Evolutionary conservation across 1,139 yeast genomes (phyloP).

Genomic region (Pneumocystis murina): DNA sequence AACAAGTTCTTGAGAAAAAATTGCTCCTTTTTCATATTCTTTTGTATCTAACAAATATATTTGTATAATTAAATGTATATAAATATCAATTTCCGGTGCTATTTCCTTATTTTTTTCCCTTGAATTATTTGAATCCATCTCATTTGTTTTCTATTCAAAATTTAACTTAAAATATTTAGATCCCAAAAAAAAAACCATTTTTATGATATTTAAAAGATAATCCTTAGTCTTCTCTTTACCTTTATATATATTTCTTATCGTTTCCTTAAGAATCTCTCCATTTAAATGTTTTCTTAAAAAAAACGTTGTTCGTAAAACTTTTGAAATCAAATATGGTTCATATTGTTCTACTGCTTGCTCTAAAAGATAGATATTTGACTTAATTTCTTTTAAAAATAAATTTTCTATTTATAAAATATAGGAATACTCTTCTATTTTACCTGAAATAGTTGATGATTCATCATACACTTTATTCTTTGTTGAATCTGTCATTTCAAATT

Average conservation of each 20-base stretch:
- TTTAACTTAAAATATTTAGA: background rate
- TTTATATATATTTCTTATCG: constrained; percentile 44
- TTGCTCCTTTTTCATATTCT: constrained; percentile 25
- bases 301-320: constrained; percentile 72
- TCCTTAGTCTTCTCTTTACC: constrained; percentile 22
- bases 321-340: constrained; percentile 78
- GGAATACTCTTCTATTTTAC: background rate
- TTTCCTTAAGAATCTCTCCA: constrained; percentile 37
- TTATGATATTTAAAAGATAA: constrained; percentile 20
- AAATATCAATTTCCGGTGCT: constrained; percentile 68
- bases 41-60: constrained; percentile 55
- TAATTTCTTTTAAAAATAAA: constrained; percentile 28
- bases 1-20: constrained; percentile 34
- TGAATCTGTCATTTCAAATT: constrained; percentile 1
- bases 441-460: background rate
- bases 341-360: constrained; percentile 59
- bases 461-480: background rate
- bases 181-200: constrained; percentile 17
- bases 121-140: constrained; percentile 13
- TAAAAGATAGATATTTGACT: constrained; percentile 39
- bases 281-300: constrained; percentile 52
- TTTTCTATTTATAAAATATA: background rate
- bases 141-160: constrained; percentile 15
- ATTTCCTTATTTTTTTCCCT: constrained; percentile 25
- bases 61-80: constrained; percentile 63